Conservation (phyloP, 1,139 yeast species). For the Tardiomyces depauwii region DNA sequence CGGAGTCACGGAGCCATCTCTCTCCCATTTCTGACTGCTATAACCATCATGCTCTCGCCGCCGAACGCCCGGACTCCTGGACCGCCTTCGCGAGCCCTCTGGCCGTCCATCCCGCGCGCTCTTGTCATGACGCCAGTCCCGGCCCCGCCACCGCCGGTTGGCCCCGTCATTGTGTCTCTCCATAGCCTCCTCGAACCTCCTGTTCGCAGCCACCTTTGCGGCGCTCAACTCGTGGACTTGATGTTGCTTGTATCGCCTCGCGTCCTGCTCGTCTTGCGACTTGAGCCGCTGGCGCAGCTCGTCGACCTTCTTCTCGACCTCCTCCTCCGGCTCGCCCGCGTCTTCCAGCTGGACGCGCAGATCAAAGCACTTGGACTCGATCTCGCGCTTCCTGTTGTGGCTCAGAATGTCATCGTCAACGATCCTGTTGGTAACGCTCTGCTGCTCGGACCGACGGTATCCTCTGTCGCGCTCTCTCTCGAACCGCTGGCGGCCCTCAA, state of each 20-base stretch:
- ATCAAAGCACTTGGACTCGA: constrained; percentile 47
- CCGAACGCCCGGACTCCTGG: no score
- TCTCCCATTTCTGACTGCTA: no score
- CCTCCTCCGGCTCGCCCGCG: constrained; percentile 25
- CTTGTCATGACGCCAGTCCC: constrained; percentile 21
- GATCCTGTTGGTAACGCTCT: constrained; percentile 14
- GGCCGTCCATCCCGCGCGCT: no score
- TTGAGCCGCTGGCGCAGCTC: constrained; percentile 18
- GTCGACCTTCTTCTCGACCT: constrained; percentile 22
- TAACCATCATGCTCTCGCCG: no score
- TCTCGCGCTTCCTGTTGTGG: constrained; percentile 38
- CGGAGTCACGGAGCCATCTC: no score
- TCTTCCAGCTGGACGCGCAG: constrained; percentile 48
- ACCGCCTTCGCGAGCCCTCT: no score
- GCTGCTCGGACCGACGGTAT: constrained; percentile 12
- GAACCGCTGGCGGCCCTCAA: constrained; percentile 24
- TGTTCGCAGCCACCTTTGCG: not conserved
- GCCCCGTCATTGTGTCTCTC: constrained; percentile 6
- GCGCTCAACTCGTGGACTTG: not conserved
- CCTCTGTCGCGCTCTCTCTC: constrained; percentile 11
- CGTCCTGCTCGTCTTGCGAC: constrained; percentile 4
- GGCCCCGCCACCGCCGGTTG: constrained; percentile 16
- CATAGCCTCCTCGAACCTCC: not conserved
- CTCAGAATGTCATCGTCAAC: constrained; percentile 29
- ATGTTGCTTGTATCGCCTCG: not conserved